These are phyloP conservation scores for Fusarium sp. DNA, from an alignment of 2,329 filamentous ascomycete genomes.

Conservation along the genomic window DNA sequence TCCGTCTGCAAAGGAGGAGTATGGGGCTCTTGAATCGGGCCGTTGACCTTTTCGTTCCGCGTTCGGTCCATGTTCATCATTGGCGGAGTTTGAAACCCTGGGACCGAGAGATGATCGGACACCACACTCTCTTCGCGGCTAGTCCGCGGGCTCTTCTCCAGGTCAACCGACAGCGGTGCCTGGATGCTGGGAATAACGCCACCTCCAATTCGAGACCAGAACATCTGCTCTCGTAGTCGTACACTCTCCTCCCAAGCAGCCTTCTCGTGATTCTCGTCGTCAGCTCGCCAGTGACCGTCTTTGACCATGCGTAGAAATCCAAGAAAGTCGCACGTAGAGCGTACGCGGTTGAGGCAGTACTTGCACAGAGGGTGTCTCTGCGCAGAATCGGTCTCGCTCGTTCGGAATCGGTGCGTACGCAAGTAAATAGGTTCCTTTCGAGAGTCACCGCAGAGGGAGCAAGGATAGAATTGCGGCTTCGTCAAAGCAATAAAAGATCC, in stretches of 20 bases:
- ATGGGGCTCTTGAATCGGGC: conserved; percentile 39
- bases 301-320: conserved; percentile 90
- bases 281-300: conserved; percentile 88
- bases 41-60: conserved; percentile 21
- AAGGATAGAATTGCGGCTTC: conserved; percentile 69
- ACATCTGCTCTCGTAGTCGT: conserved; percentile 89
- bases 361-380: conserved; percentile 89
- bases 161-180: conserved; percentile 37
- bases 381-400: conserved; percentile 83
- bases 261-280: conserved; percentile 83
- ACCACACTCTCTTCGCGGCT: conserved; percentile 46
- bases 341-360: conserved; percentile 83
- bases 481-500: conserved; percentile 58
- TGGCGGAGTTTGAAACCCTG: conserved; percentile 36
- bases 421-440: conserved; percentile 74
- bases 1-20: conserved; percentile 47
- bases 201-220: conserved; percentile 92
- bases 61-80: conserved; percentile 38
- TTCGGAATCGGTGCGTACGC: conserved; percentile 86
- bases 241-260: conserved; percentile 95
- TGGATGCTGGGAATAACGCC: conserved; percentile 76
- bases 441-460: conserved; percentile 86
- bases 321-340: conserved; percentile 90
- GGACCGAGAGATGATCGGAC: conserved; percentile 33
- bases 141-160: conserved; percentile 47